A percentile compares a stretch with the other conserved stretches of the same genome.
phyloP scores from a whole-genome alignment of 139 green algal genomes.

The Coccomyxa sp. region DNA sequence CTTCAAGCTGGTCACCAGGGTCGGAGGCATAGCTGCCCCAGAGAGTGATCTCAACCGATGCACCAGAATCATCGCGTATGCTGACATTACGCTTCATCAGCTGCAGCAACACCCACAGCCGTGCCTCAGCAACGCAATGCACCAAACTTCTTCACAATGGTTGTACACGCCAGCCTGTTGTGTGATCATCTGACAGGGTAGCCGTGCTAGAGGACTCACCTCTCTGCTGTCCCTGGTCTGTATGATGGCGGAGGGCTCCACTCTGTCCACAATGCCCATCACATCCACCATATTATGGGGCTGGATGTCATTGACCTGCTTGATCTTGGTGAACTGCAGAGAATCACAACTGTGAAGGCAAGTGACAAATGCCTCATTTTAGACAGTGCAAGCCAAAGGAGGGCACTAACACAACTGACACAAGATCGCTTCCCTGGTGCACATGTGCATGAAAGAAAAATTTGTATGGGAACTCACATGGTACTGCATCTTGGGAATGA shows the following conservation, averaged over 20 bases:
- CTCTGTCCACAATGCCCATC: constrained; percentile 78
- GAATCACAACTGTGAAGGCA: too few relatives aligned
- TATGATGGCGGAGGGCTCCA: constrained; percentile 56
- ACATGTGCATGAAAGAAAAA: too few relatives aligned
- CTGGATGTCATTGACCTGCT: constrained; percentile 62
- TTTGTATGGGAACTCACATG: constrained; percentile 32
- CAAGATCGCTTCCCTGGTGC: too few relatives aligned
- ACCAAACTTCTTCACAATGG: too few relatives aligned
- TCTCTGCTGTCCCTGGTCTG: constrained; percentile 78
- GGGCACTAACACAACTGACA: background rate
- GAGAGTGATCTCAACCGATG: constrained; percentile 61
- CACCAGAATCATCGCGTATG: constrained; percentile 59
- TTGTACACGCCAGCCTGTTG: too few relatives aligned
- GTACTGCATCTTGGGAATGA: constrained; percentile 68
- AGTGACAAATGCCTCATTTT: too few relatives aligned
- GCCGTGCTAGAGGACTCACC: constrained; percentile 8
- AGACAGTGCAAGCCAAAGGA: background rate
- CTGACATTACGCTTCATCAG: constrained; percentile 70
- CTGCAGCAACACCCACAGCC: background rate
- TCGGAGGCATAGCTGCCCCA: constrained; percentile 68
- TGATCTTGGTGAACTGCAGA: constrained; percentile 76
- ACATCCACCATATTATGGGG: constrained; percentile 77
- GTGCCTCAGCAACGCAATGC: too few relatives aligned
- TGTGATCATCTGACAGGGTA: too few relatives aligned
- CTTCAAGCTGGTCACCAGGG: constrained; percentile 64